These are phyloP conservation scores for Teratosphaeria gauchensis DNA, from an alignment of 2,329 filamentous ascomycete genomes.

Conservation along the genomic window DNA sequence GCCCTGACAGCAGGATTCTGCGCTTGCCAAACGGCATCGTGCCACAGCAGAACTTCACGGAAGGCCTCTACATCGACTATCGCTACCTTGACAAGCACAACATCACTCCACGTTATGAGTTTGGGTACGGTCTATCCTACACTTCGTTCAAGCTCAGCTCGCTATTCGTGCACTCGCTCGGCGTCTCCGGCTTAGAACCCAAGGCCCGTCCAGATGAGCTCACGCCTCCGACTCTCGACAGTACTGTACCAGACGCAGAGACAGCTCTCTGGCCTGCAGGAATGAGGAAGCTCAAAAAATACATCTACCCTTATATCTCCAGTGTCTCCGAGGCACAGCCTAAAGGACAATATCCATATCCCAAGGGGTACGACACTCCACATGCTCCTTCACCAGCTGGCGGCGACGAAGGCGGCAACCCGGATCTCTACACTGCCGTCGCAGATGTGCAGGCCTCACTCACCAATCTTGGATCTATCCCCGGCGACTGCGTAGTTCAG, in stretches of 20 bases:
- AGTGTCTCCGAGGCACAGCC: constrained; percentile 37
- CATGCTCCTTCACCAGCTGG: constrained; percentile 53
- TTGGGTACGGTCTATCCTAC: constrained; percentile 79
- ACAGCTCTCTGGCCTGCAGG: constrained; percentile 51
- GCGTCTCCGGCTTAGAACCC: constrained; percentile 28
- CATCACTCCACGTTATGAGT: constrained; percentile 70
- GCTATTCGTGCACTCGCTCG: constrained; percentile 32
- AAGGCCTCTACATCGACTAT: constrained; percentile 84
- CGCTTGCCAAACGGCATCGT: constrained; percentile 59
- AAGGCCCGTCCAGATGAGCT: constrained; percentile 28
- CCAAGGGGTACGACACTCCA: constrained; percentile 42
- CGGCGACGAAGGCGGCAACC: constrained; percentile 59
- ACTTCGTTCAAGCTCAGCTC: constrained; percentile 59
- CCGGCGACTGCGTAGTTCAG: constrained; percentile 47
- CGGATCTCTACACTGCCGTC: constrained; percentile 52
- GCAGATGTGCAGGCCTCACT: constrained; percentile 44
- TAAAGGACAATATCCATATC: constrained; percentile 39
- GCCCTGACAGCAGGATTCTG: constrained; percentile 58
- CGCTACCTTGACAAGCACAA: constrained; percentile 71
- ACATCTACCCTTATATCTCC: constrained; percentile 62
- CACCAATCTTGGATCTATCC: constrained; percentile 50
- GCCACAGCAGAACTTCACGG: constrained; percentile 73
- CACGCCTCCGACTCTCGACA: constrained; percentile 46
- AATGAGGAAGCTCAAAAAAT: constrained; percentile 56
- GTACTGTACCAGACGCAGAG: constrained; percentile 44